Evolutionary conservation across 768 basidiomycete genomes (phyloP), one percentile per base, ranked within the genome.

Genomic region (Serendipita sp.): DNA sequence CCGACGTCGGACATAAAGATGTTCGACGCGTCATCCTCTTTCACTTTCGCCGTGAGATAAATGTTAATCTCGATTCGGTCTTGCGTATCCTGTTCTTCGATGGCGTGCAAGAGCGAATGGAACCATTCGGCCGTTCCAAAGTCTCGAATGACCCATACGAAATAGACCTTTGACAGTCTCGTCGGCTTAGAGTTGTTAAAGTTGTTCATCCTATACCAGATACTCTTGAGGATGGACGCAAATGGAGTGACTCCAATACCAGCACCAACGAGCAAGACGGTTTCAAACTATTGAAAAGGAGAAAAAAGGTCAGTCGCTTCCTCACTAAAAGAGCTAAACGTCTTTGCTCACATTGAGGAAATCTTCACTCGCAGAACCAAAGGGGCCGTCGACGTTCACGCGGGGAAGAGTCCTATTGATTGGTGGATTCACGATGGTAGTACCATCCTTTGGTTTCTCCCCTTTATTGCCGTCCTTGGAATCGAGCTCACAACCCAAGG

Each of bases 171-270:
- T 56, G 87, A 88, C 45, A 96, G 81, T 56, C 89, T 81, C 1
- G 92, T 94, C 13, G 83, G 82, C 73, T 84, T 86, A 28, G 81
- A 81, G 68, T 78, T 75, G 70, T 86, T 82, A 70, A 92, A 80
- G 75, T 86, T 86, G 76, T 93, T 95, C 88, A 94, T 88, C 65
- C 92, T 86, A 76, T 96, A 97, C 92, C 92, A 94, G 70, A 94
- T 90, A 11, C 88, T 86, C 74, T 94, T 91, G 64, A 91, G 75
- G 69, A 90, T 91, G 86, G 89, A 92, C 63, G 94, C 92, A 70
- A 97, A 96, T 2, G 94, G 94, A 0, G 94, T 96, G 41, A 96
- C 92, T 69, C 94, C 94, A 67, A 98, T 97, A 74, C 94, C 95
- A 65, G 89, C 92, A 68, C 92, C 93, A 51, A 94, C 89, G 45